Conservation (phyloP, 139 green algal species). For the Chlamydomonas applanata region DNA sequence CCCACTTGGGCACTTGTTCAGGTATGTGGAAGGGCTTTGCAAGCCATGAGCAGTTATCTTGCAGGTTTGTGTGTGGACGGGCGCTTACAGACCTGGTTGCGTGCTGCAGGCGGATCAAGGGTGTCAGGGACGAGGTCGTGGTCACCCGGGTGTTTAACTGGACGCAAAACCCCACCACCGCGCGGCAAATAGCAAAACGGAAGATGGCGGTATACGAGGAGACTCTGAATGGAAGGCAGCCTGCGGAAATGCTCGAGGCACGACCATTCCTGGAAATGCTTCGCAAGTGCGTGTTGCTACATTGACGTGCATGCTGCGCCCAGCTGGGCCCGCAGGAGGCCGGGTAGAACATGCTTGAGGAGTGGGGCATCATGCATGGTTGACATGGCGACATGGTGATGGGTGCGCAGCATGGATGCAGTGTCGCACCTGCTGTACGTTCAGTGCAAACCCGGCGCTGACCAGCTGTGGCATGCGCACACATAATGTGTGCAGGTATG, state of each 20-base stretch:
- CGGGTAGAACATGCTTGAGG: not conserved
- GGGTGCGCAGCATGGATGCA: too few relatives aligned
- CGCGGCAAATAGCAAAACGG: conserved; percentile 62
- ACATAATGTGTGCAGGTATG: conserved; percentile 27
- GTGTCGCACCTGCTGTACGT: too few relatives aligned
- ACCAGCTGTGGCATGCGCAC: too few relatives aligned
- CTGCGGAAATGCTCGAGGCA: conserved; percentile 50
- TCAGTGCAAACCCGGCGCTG: too few relatives aligned
- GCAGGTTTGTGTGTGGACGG: not conserved
- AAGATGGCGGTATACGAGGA: conserved; percentile 53
- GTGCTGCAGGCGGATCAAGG: conserved; percentile 44
- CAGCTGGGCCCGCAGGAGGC: too few relatives aligned
- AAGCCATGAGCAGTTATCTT: too few relatives aligned
- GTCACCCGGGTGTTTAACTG: conserved; percentile 88
- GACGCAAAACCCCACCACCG: conserved; percentile 76
- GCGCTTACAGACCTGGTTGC: not conserved
- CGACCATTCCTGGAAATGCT: conserved; percentile 75
- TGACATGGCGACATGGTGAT: too few relatives aligned
- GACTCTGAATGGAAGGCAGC: conserved; percentile 24
- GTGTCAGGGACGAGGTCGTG: conserved; percentile 90
- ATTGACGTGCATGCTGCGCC: too few relatives aligned
- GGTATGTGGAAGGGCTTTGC: conserved; percentile 4
- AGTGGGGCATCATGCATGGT: too few relatives aligned
- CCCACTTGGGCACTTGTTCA: conserved; percentile 70
- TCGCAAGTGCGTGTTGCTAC: conserved; percentile 43